A percentile compares a stretch with the other conserved stretches of the same genome.
phyloP scores from a whole-genome alignment of 2,329 filamentous ascomycete genomes.

The Trichoderma aggressivum region DNA sequence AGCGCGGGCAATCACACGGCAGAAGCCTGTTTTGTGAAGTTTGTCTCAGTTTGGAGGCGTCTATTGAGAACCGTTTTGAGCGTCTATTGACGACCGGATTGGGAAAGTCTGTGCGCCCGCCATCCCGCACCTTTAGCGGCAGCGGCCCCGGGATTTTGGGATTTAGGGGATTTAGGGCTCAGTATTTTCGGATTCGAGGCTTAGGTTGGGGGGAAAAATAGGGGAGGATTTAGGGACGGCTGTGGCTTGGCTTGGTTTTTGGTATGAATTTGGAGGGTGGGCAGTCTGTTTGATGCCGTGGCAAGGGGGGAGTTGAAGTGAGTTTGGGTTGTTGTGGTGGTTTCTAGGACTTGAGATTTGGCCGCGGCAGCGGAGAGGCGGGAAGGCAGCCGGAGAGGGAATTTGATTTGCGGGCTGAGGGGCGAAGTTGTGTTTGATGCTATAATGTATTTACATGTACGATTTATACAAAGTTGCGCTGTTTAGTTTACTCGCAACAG shows the following conservation, averaged over 20 bases:
- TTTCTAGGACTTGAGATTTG: neutral
- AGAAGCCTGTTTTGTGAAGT: neutral
- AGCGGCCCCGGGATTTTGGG: neutral
- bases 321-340: neutral
- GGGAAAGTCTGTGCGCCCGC: conserved; percentile 22
- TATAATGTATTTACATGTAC: neutral
- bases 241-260: neutral
- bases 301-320: neutral
- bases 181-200: neutral
- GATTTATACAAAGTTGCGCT: neutral
- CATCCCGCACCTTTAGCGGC: conserved; percentile 9
- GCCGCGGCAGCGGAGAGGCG: neutral
- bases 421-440: neutral
- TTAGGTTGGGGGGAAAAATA: neutral
- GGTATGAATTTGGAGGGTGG: neutral
- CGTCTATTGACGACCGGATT: conserved; percentile 37
- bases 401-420: neutral
- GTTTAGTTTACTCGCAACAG: neutral
- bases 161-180: no score
- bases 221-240: neutral
- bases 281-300: neutral
- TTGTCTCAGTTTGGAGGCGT: conserved; percentile 19
- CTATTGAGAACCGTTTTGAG: conserved; percentile 28
- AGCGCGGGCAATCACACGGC: neutral
- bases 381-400: neutral